Conservation (phyloP, 2,329 filamentous ascomycete species). For the Fusarium tuaranense region DNA sequence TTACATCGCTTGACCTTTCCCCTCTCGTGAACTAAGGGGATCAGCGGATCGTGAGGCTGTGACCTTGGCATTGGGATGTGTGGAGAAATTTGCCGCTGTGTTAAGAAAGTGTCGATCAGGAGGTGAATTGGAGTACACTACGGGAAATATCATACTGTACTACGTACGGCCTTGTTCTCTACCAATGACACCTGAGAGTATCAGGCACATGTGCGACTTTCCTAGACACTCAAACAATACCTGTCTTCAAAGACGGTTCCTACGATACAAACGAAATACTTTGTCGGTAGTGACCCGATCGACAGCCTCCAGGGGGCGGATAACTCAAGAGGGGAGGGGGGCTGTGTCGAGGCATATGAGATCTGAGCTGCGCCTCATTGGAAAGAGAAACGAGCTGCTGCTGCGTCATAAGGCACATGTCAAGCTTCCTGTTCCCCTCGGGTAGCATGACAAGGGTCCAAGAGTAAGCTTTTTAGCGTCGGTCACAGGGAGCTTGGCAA, state of each 20-base stretch:
- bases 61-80: background rate
- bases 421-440: background rate
- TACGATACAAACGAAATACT: background rate
- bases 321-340: background rate
- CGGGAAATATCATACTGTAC: background rate
- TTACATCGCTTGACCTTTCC: background rate
- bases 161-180: background rate
- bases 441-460: background rate
- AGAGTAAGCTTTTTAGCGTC: constrained; percentile 36
- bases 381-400: background rate
- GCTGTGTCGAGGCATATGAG: constrained; percentile 5
- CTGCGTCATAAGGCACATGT: constrained; percentile 2
- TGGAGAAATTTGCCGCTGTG: background rate
- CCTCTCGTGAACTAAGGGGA: background rate
- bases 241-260: background rate
- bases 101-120: too few species aligned
- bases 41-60: background rate
- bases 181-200: background rate
- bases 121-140: background rate
- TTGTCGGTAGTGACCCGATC: background rate
- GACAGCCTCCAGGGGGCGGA: background rate
- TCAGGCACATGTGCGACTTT: background rate
- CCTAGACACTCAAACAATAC: background rate
- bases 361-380: constrained; percentile 6
- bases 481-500: background rate